phyloP scores from a whole-genome alignment of 2,329 filamentous ascomycete species.

The Ophiostoma piceae region DNA sequence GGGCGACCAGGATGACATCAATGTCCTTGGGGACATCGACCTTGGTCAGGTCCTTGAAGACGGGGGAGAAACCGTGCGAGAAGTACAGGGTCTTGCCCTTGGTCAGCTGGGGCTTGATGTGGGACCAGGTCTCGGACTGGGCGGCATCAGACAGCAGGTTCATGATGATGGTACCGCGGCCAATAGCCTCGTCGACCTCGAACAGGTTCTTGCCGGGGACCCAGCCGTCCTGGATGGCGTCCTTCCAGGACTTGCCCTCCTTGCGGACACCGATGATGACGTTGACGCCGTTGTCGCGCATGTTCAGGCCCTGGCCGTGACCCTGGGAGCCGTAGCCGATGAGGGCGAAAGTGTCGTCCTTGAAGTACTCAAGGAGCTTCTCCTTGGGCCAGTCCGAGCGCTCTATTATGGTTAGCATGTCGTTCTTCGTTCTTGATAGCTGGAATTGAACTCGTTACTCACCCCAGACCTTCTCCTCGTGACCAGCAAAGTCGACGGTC shows the following conservation, averaged over 20 bases:
- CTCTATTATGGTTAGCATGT: conserved; percentile 51
- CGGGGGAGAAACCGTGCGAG: conserved; percentile 99
- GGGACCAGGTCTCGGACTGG: conserved; percentile 97
- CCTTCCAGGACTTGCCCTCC: conserved; percentile 97
- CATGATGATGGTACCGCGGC: conserved; percentile 93
- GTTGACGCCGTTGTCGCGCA: conserved; percentile 98
- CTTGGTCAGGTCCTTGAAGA: conserved; percentile 99
- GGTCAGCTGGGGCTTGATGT: conserved; percentile 94
- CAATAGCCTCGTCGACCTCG: conserved; percentile 94
- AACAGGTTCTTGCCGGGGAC: conserved; percentile 98
- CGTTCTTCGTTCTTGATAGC: background rate
- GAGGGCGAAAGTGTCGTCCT: conserved; percentile 97
- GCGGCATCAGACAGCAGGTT: conserved; percentile 97
- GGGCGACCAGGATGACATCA: conserved; percentile 98
- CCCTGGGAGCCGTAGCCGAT: conserved; percentile 98
- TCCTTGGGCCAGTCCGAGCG: conserved; percentile 97
- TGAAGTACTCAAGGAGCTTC: conserved; percentile 99
- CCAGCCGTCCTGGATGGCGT: conserved; percentile 96
- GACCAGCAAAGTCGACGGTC: conserved; percentile 97
- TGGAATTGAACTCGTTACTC: conserved; percentile 34
- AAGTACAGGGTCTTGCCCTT: conserved; percentile 99
- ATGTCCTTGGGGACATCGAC: conserved; percentile 93
- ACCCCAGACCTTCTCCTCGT: conserved; percentile 94
- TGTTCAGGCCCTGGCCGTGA: conserved; percentile 98
- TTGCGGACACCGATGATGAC: conserved; percentile 99